These are phyloP conservation scores for Urostyla sp. DNA, from an alignment of 73 alveolate species.

Conservation along the genomic window DNA sequence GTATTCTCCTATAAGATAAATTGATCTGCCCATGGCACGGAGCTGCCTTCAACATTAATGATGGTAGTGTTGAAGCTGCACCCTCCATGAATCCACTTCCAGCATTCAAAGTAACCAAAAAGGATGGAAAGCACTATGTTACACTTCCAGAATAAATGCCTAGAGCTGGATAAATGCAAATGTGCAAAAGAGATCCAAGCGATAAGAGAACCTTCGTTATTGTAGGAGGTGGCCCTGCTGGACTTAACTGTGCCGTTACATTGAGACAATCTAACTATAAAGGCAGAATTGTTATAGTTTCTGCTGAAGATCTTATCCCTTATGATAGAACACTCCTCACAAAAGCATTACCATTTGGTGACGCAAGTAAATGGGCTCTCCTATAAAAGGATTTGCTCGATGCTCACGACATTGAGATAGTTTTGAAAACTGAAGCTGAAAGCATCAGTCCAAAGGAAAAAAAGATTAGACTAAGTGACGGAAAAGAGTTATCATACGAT, in stretches of 20 bases:
- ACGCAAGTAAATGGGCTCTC: conserved; percentile 39
- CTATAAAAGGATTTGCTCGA: conserved; percentile 67
- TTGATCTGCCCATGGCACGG: conserved; percentile 93
- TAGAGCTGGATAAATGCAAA: conserved; percentile 10
- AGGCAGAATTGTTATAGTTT: conserved; percentile 85
- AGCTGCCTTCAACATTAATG: conserved; percentile 86
- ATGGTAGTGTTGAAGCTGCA: conserved; percentile 88
- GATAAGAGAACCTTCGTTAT: conserved; percentile 77
- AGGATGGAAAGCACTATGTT: conserved; percentile 78
- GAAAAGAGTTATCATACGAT: conserved; percentile 63
- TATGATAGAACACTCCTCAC: conserved; percentile 86
- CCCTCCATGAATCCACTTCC: conserved; percentile 91
- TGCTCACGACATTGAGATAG: conserved; percentile 74
- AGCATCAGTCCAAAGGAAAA: conserved; percentile 64
- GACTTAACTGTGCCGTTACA: conserved; percentile 92
- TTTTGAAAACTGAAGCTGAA: conserved; percentile 54
- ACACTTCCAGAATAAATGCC: conserved; percentile 75
- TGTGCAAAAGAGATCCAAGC: conserved; percentile 87
- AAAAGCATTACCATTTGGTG: conserved; percentile 65
- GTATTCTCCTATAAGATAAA: conserved; percentile 77
- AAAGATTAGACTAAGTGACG: conserved; percentile 61
- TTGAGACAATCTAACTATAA: conserved; percentile 84
- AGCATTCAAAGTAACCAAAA: conserved; percentile 72
- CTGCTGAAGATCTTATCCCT: conserved; percentile 82
- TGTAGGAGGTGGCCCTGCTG: conserved; percentile 97